Evolutionary conservation across 306 rosid genomes (phyloP).

Genomic region (Quillaja saponaria): DNA sequence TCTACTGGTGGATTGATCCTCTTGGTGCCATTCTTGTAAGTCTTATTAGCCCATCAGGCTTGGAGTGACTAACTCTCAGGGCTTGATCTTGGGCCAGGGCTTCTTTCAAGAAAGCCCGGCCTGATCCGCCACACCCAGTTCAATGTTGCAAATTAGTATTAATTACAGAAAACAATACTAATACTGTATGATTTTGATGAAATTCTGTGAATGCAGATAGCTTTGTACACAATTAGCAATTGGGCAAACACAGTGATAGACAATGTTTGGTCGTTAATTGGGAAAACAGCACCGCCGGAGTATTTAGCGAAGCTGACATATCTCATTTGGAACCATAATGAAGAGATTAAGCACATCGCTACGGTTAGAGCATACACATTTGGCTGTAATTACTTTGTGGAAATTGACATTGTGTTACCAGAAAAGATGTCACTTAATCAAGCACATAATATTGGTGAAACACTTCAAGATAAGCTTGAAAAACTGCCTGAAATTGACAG

Average conservation of each 20-base stretch:
- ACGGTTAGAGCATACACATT: conserved; percentile 80
- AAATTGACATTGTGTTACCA: conserved; percentile 74
- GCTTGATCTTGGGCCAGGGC: too few species aligned
- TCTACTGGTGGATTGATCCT: conserved; percentile 93
- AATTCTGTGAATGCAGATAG: conserved; percentile 63
- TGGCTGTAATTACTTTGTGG: conserved; percentile 82
- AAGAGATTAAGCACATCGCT: conserved; percentile 68
- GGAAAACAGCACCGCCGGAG: conserved; percentile 80
- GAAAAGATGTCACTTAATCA: conserved; percentile 56
- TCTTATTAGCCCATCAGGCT: conserved; percentile 17
- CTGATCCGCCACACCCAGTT: too few species aligned
- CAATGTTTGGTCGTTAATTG: conserved; percentile 84
- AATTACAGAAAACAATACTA: too few species aligned
- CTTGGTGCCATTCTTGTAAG: conserved; percentile 73
- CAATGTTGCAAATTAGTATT: too few species aligned
- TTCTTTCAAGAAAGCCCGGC: too few species aligned
- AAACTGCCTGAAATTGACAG: conserved; percentile 75
- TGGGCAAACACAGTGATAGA: conserved; percentile 92
- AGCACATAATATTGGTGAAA: conserved; percentile 87
- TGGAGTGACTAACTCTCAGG: too few species aligned
- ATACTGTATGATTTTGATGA: too few species aligned
- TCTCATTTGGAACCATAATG: conserved; percentile 79
- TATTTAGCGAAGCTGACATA: conserved; percentile 80
- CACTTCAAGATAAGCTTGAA: conserved; percentile 87
- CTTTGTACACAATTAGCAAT: conserved; percentile 72